Percentiles rank a stretch among this genome's conserved stretches.
Conservation (phyloP, 2,329 filamentous ascomycete species). For the Penicillium freii region DNA sequence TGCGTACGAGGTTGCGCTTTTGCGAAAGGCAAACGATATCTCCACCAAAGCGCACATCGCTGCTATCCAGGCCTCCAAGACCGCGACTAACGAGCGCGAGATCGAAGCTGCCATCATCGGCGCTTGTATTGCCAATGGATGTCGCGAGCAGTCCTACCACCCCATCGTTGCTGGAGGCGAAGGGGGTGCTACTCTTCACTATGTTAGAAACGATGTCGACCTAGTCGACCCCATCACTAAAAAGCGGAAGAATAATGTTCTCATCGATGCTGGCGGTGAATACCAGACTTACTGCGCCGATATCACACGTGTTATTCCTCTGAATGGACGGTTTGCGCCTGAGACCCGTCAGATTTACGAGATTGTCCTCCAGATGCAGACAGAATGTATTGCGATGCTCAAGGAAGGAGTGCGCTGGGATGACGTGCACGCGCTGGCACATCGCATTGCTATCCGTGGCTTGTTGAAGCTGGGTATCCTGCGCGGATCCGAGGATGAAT, state of each 20-base stretch:
- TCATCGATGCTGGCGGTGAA: constrained; percentile 86
- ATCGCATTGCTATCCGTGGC: constrained; percentile 68
- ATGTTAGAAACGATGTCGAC: constrained; percentile 72
- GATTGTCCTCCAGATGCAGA: constrained; percentile 79
- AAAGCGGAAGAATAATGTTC: constrained; percentile 63
- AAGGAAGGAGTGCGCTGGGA: constrained; percentile 69
- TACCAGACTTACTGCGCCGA: constrained; percentile 84
- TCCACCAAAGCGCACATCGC: constrained; percentile 73
- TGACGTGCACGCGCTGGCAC: constrained; percentile 70
- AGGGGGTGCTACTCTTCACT: constrained; percentile 86
- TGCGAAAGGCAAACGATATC: constrained; percentile 77
- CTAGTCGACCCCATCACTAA: constrained; percentile 53
- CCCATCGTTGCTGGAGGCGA: constrained; percentile 81
- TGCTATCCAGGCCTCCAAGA: constrained; percentile 63
- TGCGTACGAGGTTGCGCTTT: constrained; percentile 77
- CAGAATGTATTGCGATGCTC: constrained; percentile 66
- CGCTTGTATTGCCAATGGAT: constrained; percentile 69
- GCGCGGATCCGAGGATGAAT: constrained; percentile 63
- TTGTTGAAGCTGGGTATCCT: constrained; percentile 70
- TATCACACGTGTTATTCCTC: constrained; percentile 82
- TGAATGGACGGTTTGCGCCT: constrained; percentile 66
- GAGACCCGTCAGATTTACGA: constrained; percentile 73
- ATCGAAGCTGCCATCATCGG: constrained; percentile 75
- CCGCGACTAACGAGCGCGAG: constrained; percentile 73
- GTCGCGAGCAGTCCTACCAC: constrained; percentile 77